Conservation (phyloP, 2,329 filamentous ascomycete species). For the Fusarium subglutinans region DNA sequence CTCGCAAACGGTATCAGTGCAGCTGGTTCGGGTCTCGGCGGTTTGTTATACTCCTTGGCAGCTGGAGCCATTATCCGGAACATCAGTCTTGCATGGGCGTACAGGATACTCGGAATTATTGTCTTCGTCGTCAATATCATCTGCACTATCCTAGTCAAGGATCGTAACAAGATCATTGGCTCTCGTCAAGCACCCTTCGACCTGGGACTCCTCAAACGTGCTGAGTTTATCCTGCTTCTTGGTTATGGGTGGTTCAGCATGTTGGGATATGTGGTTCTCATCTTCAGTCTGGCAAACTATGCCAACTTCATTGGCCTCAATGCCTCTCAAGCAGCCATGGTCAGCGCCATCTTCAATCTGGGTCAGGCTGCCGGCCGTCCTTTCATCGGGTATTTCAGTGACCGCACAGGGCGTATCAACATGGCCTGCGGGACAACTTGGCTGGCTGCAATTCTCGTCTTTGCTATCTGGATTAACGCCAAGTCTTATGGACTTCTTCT, state of each 20-base stretch:
- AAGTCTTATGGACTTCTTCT: slow-evolving; percentile 72
- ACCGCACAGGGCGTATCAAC: slow-evolving; percentile 76
- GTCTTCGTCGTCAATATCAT: slow-evolving; percentile 70
- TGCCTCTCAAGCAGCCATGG: slow-evolving; percentile 72
- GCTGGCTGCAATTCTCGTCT: slow-evolving; percentile 68
- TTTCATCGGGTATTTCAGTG: slow-evolving; percentile 76
- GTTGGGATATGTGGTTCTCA: slow-evolving; percentile 78
- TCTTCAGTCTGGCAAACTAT: slow-evolving; percentile 81
- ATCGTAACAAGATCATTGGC: slow-evolving; percentile 77
- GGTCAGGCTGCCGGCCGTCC: slow-evolving; percentile 74
- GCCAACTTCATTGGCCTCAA: slow-evolving; percentile 73
- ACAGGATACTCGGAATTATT: slow-evolving; percentile 71
- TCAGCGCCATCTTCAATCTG: slow-evolving; percentile 79
- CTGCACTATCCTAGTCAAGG: slow-evolving; percentile 71
- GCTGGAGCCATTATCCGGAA: slow-evolving; percentile 73
- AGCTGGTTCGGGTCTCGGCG: slow-evolving; percentile 79
- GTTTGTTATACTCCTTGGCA: slow-evolving; percentile 73
- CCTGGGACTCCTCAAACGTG: slow-evolving; percentile 65
- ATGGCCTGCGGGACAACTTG: slow-evolving; percentile 74
- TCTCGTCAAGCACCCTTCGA: slow-evolving; percentile 75
- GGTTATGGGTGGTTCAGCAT: slow-evolving; percentile 76
- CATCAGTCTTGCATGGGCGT: slow-evolving; percentile 73
- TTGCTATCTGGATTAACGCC: slow-evolving; percentile 78
- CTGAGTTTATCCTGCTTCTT: slow-evolving; percentile 72
- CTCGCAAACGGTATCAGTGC: slow-evolving; percentile 75